A percentile compares a stretch with the other conserved stretches of the same genome.
Conservation (phyloP, 2,329 filamentous ascomycete species). For the Celoporthe dispersa region DNA sequence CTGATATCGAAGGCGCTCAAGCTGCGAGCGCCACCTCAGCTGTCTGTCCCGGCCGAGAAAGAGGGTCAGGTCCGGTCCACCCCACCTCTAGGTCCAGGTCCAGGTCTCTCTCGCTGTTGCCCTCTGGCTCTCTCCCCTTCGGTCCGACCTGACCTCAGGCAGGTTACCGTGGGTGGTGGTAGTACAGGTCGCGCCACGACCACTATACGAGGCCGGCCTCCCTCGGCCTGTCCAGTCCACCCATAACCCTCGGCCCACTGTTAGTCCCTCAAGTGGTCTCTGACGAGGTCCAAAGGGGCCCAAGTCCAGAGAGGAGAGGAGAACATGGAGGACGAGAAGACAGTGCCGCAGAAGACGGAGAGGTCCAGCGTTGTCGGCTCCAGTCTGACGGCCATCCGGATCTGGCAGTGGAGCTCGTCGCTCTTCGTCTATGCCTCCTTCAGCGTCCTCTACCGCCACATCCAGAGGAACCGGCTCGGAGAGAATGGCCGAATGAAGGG, state of each 20-base stretch:
- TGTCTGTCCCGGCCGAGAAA: neutral
- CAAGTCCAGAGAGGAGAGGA: neutral
- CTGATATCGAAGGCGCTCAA: slow-evolving; percentile 16
- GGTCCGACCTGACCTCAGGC: neutral
- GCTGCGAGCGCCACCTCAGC: slow-evolving; percentile 3
- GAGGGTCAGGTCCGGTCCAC: neutral
- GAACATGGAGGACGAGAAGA: slow-evolving; percentile 27
- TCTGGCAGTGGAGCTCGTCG: slow-evolving; percentile 34
- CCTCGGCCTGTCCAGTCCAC: neutral
- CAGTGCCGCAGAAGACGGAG: slow-evolving; percentile 2
- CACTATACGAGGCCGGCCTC: neutral
- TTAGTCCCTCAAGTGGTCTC: neutral
- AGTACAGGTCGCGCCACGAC: neutral
- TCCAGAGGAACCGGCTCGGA: slow-evolving; percentile 20
- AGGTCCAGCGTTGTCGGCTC: slow-evolving; percentile 30
- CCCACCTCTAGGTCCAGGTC: neutral
- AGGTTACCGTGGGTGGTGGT: neutral
- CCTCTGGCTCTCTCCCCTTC: neutral
- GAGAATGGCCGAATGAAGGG: slow-evolving; percentile 23
- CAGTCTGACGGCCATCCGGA: slow-evolving; percentile 28
- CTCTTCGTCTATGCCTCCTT: slow-evolving; percentile 38
- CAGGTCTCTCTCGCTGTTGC: neutral
- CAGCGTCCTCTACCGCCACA: slow-evolving; percentile 23
- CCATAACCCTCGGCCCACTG: too few species aligned
- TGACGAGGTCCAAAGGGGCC: neutral